These are phyloP conservation scores for Salix exigua DNA, from an alignment of 345 rosid genomes.

Conservation along the genomic window DNA sequence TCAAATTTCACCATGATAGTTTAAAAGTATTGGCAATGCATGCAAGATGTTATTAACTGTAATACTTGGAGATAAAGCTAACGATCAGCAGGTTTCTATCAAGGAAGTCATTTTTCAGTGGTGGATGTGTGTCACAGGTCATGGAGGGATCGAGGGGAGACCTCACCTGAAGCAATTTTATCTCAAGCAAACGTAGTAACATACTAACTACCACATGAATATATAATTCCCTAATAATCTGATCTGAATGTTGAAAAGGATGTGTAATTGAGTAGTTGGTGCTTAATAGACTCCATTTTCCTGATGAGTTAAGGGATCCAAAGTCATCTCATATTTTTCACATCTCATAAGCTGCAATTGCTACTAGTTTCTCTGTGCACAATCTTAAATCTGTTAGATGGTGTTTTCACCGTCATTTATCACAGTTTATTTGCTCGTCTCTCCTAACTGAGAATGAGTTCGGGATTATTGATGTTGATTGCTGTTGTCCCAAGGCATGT, in stretches of 20 bases:
- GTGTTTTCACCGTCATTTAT: not conserved
- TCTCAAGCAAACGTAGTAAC: slow-evolving; percentile 28
- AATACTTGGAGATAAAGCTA: slow-evolving; percentile 17
- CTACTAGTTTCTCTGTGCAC: not conserved
- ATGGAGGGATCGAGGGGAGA: slow-evolving; percentile 18
- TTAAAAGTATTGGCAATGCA: not conserved
- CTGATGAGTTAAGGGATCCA: too few species aligned
- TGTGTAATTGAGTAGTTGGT: not conserved
- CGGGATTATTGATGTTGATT: too few species aligned
- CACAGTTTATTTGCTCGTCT: too few species aligned
- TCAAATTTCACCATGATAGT: too few species aligned
- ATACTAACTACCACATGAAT: not conserved
- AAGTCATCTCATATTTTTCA: too few species aligned
- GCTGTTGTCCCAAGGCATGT: too few species aligned
- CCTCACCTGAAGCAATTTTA: slow-evolving; percentile 21
- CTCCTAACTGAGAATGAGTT: too few species aligned
- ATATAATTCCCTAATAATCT: not conserved
- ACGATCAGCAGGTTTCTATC: slow-evolving; percentile 1
- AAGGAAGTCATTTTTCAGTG: slow-evolving; percentile 30
- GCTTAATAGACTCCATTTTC: too few species aligned
- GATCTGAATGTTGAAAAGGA: not conserved
- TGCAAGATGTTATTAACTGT: not conserved
- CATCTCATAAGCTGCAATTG: not conserved
- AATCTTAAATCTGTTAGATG: not conserved
- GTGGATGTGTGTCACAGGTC: slow-evolving; percentile 9